phyloP scores from a whole-genome alignment of 2,329 filamentous ascomycete species.

The Graphilbum fragrans region DNA sequence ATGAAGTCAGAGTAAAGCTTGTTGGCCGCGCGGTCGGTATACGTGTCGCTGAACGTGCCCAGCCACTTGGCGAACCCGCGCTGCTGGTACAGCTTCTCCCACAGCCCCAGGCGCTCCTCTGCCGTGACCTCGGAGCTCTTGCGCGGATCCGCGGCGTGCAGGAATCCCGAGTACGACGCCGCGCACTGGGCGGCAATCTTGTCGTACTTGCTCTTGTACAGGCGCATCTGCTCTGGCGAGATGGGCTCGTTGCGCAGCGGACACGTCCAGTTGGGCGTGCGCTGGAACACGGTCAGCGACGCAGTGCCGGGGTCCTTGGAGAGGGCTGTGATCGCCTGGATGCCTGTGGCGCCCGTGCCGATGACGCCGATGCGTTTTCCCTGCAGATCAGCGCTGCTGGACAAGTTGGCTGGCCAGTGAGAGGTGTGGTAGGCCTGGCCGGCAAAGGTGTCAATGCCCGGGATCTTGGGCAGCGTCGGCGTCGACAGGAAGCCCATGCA shows the following conservation, averaged over 20 bases:
- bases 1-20: constrained; percentile 17
- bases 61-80: constrained; percentile 5
- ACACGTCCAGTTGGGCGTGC: constrained; percentile 44
- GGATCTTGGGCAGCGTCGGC: constrained; percentile 24
- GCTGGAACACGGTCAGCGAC: constrained; percentile 36
- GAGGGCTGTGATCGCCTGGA: constrained; percentile 12
- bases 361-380: constrained; percentile 11
- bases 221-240: constrained; percentile 31
- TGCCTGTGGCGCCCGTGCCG: constrained; percentile 11
- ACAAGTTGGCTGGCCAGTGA: constrained; percentile 6
- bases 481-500: constrained; percentile 33
- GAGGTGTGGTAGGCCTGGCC: constrained; percentile 9
- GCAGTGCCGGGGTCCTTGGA: constrained; percentile 22
- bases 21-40: constrained; percentile 18
- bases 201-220: constrained; percentile 20
- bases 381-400: constrained; percentile 1
- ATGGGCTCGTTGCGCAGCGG: constrained; percentile 41
- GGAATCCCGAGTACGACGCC: constrained; percentile 37
- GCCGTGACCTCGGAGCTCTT: constrained; percentile 26
- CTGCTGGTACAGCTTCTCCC: constrained; percentile 26
- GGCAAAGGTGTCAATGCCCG: constrained; percentile 12
- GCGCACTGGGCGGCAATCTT: constrained; percentile 30
- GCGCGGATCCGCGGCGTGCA: constrained; percentile 31
- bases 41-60: constrained; percentile 11
- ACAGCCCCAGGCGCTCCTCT: constrained; percentile 29